Evolutionary conservation across 2,329 filamentous ascomycete species (phyloP).

Genomic region (Colletotrichum acutatum): DNA sequence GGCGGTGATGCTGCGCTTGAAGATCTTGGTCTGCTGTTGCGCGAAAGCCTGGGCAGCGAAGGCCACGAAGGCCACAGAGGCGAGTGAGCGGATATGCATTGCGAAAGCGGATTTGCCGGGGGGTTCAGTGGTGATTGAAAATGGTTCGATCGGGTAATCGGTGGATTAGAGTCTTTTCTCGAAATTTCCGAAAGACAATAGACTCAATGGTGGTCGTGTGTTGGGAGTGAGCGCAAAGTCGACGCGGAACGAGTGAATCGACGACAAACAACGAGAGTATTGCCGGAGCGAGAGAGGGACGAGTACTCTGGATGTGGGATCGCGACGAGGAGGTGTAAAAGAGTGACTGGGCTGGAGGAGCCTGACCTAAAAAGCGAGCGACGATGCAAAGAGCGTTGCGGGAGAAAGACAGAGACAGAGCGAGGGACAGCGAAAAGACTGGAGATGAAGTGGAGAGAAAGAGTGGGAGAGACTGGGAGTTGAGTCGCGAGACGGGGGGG

Average conservation of each 20-base stretch:
- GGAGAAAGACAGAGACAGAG: constrained; percentile 21
- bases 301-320: constrained; percentile 20
- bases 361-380: constrained; percentile 31
- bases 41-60: constrained; percentile 35
- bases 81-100: constrained; percentile 37
- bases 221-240: background rate
- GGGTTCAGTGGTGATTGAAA: constrained; percentile 4
- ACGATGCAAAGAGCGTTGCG: constrained; percentile 18
- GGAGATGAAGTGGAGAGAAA: constrained; percentile 32
- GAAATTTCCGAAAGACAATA: background rate
- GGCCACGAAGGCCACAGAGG: constrained; percentile 36
- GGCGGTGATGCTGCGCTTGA: constrained; percentile 51
- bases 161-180: background rate
- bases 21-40: constrained; percentile 37
- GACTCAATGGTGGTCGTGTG: background rate
- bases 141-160: constrained; percentile 4
- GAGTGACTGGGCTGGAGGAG: constrained; percentile 32
- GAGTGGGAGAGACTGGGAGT: constrained; percentile 15
- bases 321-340: constrained; percentile 16
- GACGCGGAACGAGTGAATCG: constrained; percentile 26
- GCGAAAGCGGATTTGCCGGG: constrained; percentile 4
- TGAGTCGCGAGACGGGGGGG: constrained; percentile 18
- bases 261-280: constrained; percentile 13
- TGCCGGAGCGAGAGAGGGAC: constrained; percentile 16
- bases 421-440: constrained; percentile 34